Evolutionary conservation across 139 green algal species (phyloP).

Genomic region (Raphidocelis subcapitata): DNA sequence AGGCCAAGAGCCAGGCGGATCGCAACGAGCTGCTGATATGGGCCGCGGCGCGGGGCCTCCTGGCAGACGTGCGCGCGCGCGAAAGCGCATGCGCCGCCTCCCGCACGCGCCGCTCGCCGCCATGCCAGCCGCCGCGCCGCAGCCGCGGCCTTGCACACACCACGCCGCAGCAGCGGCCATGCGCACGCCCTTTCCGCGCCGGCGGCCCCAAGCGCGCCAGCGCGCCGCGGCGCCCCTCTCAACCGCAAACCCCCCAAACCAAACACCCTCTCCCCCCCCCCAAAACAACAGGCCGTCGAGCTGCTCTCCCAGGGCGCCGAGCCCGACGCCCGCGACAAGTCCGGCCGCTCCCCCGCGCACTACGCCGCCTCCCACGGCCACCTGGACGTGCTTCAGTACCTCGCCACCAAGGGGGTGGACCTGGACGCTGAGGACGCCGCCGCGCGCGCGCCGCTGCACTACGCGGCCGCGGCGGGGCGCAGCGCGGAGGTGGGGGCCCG

Average conservation of each 20-base stretch:
- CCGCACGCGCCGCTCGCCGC: too few relatives aligned
- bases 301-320: slow-evolving; percentile 60
- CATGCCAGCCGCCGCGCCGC: too few relatives aligned
- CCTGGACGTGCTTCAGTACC: slow-evolving; percentile 46
- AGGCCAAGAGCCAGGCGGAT: slow-evolving; percentile 40
- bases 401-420: slow-evolving; percentile 47
- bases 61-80: slow-evolving; percentile 67
- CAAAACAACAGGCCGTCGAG: slow-evolving; percentile 61
- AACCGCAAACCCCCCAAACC: neutral
- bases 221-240: neutral
- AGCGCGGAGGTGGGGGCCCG: slow-evolving; percentile 7
- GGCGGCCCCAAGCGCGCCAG: too few relatives aligned
- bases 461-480: slow-evolving; percentile 40
- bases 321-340: slow-evolving; percentile 54
- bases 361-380: slow-evolving; percentile 66
- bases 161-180: too few relatives aligned
- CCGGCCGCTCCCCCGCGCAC: slow-evolving; percentile 47
- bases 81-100: too few relatives aligned
- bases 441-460: slow-evolving; percentile 63
- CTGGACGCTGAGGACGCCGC: slow-evolving; percentile 63
- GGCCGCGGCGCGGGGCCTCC: slow-evolving; percentile 57
- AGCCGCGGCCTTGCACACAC: too few relatives aligned
- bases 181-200: too few relatives aligned
- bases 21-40: slow-evolving; percentile 67
- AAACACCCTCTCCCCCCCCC: too few relatives aligned